Percentiles rank a stretch among this genome's conserved stretches.
Conservation (phyloP, 306 rosid species). For the Delonix regia region DNA sequence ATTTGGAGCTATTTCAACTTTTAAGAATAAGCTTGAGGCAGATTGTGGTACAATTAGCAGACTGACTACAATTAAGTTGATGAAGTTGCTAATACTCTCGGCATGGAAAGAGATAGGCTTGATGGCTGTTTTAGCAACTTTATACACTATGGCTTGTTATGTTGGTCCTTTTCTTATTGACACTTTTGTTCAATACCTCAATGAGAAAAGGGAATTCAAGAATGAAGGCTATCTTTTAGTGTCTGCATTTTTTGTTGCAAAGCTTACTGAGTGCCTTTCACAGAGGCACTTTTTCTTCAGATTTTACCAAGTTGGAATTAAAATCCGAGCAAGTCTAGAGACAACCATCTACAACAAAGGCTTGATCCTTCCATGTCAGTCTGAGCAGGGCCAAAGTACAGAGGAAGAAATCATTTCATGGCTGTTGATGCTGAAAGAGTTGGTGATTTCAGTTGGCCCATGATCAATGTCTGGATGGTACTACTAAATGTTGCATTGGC, state of each 20-base stretch:
- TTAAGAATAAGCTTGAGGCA: slow-evolving; percentile 12
- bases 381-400: slow-evolving; percentile 2
- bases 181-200: slow-evolving; percentile 29
- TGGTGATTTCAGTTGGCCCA: slow-evolving; percentile 2
- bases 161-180: slow-evolving; percentile 34
- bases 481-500: neutral
- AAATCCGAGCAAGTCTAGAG: neutral
- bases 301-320: neutral
- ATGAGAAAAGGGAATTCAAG: neutral
- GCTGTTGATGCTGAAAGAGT: slow-evolving; percentile 31
- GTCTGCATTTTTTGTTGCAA: slow-evolving; percentile 18
- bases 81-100: neutral
- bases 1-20: neutral
- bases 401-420: slow-evolving; percentile 35
- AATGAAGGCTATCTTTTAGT: slow-evolving; percentile 31
- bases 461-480: neutral
- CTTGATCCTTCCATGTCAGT: slow-evolving; percentile 20
- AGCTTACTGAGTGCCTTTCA: slow-evolving; percentile 24
- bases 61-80: slow-evolving; percentile 8
- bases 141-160: slow-evolving; percentile 6
- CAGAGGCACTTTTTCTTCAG: slow-evolving; percentile 21
- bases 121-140: neutral
- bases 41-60: slow-evolving; percentile 1
- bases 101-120: slow-evolving; percentile 14
- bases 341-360: slow-evolving; percentile 23